Evolutionary conservation across 2,329 filamentous ascomycete species (phyloP), one percentile per base, ranked within the genome.

Genomic region (Cytospora mali): DNA sequence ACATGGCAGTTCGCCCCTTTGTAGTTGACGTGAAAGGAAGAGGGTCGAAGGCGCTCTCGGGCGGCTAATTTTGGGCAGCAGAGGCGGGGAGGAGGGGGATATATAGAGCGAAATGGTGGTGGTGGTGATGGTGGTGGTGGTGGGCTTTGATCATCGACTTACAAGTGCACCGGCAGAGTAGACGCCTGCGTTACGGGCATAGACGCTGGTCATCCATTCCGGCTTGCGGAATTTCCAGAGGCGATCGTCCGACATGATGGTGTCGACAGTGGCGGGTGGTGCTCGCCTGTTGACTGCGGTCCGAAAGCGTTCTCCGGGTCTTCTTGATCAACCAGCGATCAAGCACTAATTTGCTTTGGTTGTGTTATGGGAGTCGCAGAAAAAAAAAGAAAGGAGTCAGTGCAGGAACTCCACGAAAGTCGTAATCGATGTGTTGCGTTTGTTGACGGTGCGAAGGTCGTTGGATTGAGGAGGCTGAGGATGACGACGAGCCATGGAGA

Each of bases 141-240:
- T 46, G 42, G n/a, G n/a, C 42, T 23, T 46, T 6, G 4, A 6
- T 21, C 42, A 13, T 46, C 42, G 21, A 80, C 85, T 64, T 78
- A 89, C 86, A 76, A 89, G 72, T 68, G 82, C 86, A 67, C 87
- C 87, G 54, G 87, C 81, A 58, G 75, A 73, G 74, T 89, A 89
- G 68, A 89, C 82, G 62, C 87, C 87, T 21, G 84, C 78, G 68
- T 87, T 87, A 71, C 86, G 85, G 66, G 84, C 84, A 78, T 82
- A 85, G 67, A 82, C 80, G 74, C 81, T 87, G 77, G 86, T 88
- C 62, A 88, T 79, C 86, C 86, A 89, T 72, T 87, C 85, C 61
- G 87, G 87, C 79, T 78, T 82, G 74, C 80, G 75, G 72, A 89
- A 89, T 78, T 88, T 88, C 82, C 83, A 89, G 69, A 89, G 84